A percentile compares a stretch with the other conserved stretches of the same genome.
Evolutionary conservation across 2,329 filamentous ascomycete genomes (phyloP).

Genomic region (Blastomyces parvus): DNA sequence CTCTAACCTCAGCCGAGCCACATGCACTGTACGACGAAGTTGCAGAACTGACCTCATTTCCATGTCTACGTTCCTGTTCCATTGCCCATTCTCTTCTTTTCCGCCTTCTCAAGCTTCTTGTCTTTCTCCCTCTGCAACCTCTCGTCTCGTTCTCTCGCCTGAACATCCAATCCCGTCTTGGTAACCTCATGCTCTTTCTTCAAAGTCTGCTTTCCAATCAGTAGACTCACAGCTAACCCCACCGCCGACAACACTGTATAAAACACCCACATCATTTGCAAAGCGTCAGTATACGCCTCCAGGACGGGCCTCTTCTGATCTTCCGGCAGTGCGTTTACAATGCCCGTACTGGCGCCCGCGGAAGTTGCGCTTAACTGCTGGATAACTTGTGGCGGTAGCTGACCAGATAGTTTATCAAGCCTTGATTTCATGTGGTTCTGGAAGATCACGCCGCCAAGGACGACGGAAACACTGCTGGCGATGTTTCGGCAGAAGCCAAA

Average conservation of each 20-base stretch:
- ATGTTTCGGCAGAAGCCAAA: slow-evolving; percentile 52
- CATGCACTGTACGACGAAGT: too few species aligned
- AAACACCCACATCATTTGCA: slow-evolving; percentile 45
- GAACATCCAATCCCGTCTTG: slow-evolving; percentile 38
- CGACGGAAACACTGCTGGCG: slow-evolving; percentile 47
- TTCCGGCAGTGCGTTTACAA: slow-evolving; percentile 27
- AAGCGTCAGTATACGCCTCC: slow-evolving; percentile 32
- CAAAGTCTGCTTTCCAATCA: slow-evolving; percentile 32
- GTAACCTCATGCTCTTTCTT: slow-evolving; percentile 35
- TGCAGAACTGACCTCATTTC: neutral
- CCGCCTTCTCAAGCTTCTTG: slow-evolving; percentile 13
- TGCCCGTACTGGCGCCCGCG: slow-evolving; percentile 22
- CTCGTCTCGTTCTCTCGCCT: slow-evolving; percentile 35
- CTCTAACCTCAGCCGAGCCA: neutral
- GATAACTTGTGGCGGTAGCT: slow-evolving; percentile 22
- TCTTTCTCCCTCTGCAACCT: slow-evolving; percentile 19
- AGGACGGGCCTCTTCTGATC: slow-evolving; percentile 32
- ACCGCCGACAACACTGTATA: slow-evolving; percentile 33
- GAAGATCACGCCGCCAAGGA: slow-evolving; percentile 46
- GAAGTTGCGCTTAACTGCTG: slow-evolving; percentile 21
- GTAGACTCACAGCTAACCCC: slow-evolving; percentile 32
- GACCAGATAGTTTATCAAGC: neutral
- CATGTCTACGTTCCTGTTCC: neutral
- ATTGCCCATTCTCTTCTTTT: slow-evolving; percentile 13
- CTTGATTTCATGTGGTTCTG: slow-evolving; percentile 26